Base-by-base conservation (phyloP, 2,329 filamentous ascomycete species). In the Xylariaceae sp. region DNA sequence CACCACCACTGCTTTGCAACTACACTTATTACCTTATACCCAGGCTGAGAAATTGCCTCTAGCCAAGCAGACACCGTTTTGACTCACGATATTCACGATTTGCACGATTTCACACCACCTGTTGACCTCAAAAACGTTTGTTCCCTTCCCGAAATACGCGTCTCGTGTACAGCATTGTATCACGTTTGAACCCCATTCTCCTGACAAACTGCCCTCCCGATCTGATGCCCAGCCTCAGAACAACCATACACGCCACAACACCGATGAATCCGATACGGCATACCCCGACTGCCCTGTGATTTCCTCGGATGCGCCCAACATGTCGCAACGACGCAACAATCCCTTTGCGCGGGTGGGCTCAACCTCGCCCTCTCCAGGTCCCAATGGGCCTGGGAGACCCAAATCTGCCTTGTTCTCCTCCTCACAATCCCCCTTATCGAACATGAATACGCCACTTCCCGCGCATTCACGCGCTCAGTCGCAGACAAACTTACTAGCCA, bases 271-370 rank as follows among this genome's bases (percentile, higher is more conserved):
- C 22, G 6, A 11, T 26, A 26, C 22, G 22, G 11, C 6, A 6
- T 26, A 6, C 6, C 11, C 22, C 22, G 39, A n/a, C 45, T 40
- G 42, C 31, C 24, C 38, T 47, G 49, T 38, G 50, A 80, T 79
- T 74, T 71, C 72, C 58, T 70, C 67, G 41, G 74, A 75, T 62
- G 70, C 76, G 48, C 70, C 74, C 55, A 79, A 74, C 63, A 78
- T 79, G 64, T 79, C 83, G 53, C 78, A 84, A 62, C 87, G 83
- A 71, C 83, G 89, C 57, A 86, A 81, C 61, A 91, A 88, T 67
- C 86, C 87, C 13, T 94, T 95, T 62, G 74, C 76, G 45, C 79
- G 88, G 59, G 80, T 81, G 39, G 69, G 74, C 34, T 84, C 86
- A 13, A 75, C 83, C 18, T 86, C 87, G 15, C 77, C 83, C 17